These are phyloP conservation scores for Bonia amplexicaulis DNA, from an alignment of 176 grass and related monocot species.

Conservation along the genomic window DNA sequence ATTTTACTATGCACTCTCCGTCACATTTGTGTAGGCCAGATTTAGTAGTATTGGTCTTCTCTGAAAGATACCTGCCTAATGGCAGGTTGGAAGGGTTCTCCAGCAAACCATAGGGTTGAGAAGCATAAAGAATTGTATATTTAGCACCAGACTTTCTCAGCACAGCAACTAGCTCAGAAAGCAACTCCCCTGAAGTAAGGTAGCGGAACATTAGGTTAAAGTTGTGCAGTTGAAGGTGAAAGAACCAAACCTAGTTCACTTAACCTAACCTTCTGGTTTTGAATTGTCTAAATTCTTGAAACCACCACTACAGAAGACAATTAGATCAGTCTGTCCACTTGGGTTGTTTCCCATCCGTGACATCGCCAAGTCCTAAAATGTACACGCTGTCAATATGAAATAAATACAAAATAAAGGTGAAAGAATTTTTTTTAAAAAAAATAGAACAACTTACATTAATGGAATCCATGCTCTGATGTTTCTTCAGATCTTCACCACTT, in stretches of 20 bases:
- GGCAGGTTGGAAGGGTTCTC: conserved; percentile 32
- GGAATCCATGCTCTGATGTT: conserved; percentile 57
- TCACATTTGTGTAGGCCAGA: conserved; percentile 59
- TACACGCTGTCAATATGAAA: background rate
- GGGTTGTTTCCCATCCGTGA: conserved; percentile 32
- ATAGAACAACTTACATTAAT: conserved; percentile 39
- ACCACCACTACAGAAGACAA: conserved; percentile 62
- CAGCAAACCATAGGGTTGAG: conserved; percentile 48
- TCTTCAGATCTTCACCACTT: conserved; percentile 38
- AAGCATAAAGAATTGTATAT: conserved; percentile 85
- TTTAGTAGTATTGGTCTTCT: conserved; percentile 45
- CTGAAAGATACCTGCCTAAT: conserved; percentile 64
- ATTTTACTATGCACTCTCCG: conserved; percentile 66
- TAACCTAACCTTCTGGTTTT: conserved; percentile 69
- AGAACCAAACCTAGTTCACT: background rate
- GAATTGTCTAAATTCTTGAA: conserved; percentile 34
- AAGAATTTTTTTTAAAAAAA: background rate
- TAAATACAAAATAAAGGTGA: background rate
- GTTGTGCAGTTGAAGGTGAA: conserved; percentile 3
- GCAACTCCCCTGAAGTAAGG: conserved; percentile 61
- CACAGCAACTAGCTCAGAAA: conserved; percentile 49
- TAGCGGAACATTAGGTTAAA: background rate
- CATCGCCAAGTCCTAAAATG: conserved; percentile 50
- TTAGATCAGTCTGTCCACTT: conserved; percentile 48
- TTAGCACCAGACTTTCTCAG: conserved; percentile 52